These are phyloP conservation scores for Pestalotiopsis sp. DNA, from an alignment of 2,329 filamentous ascomycete genomes.

Conservation along the genomic window DNA sequence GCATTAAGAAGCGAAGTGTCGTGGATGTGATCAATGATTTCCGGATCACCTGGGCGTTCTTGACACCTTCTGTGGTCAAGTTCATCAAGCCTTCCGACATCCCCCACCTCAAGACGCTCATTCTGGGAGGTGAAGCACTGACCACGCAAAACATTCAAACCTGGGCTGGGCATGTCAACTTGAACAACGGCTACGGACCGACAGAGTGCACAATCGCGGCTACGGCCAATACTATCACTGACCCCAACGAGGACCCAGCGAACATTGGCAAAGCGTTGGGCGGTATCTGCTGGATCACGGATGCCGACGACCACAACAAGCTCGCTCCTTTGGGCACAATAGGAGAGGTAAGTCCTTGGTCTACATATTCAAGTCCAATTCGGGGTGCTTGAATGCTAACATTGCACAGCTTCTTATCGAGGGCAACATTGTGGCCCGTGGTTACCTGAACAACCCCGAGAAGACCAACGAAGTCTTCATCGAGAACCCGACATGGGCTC, in stretches of 20 bases:
- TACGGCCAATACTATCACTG: not conserved
- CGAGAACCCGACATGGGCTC: conserved; percentile 15
- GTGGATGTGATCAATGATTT: conserved; percentile 12
- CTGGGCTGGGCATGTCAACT: conserved; percentile 4
- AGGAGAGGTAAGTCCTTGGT: conserved; percentile 15
- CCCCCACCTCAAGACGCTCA: conserved; percentile 2
- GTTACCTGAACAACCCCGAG: conserved; percentile 34
- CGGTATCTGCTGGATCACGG: conserved; percentile 13
- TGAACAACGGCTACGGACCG: conserved; percentile 10
- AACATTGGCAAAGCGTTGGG: conserved; percentile 9
- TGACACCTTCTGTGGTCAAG: conserved; percentile 13
- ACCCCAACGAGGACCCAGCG: not conserved
- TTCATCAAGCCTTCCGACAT: conserved; percentile 11
- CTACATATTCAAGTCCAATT: not conserved
- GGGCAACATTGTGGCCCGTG: conserved; percentile 19
- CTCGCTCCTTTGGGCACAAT: conserved; percentile 18
- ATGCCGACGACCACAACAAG: conserved; percentile 15
- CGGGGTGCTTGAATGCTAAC: not conserved
- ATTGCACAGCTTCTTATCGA: conserved; percentile 14
- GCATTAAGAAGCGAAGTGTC: conserved; percentile 28
- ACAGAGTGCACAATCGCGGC: conserved; percentile 6
- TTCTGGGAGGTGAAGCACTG: conserved; percentile 12
- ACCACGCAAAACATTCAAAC: conserved; percentile 1
- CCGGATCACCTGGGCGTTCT: conserved; percentile 13
- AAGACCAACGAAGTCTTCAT: conserved; percentile 25